Evolutionary conservation across 495 filamentous ascomycete genomes (phyloP).

Genomic region (Penicillium subrubescens): DNA sequence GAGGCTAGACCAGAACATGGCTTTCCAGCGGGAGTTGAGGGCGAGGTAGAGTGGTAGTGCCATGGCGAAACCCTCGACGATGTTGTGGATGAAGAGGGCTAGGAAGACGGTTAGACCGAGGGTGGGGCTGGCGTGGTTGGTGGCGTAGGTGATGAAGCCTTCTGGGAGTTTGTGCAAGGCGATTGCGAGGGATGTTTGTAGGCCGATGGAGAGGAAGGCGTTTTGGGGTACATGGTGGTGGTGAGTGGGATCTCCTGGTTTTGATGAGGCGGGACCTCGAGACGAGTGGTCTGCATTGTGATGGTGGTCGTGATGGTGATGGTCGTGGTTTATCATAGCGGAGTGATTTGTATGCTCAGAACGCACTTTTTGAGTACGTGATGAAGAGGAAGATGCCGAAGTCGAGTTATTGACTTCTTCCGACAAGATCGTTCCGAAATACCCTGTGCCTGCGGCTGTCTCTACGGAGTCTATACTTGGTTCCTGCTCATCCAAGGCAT

Average conservation of each 20-base stretch:
- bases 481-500: not conserved
- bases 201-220: conserved; percentile 86
- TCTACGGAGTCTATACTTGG: conserved; percentile 5
- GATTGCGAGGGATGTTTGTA: conserved; percentile 93
- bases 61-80: conserved; percentile 94
- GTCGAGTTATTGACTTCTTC: conserved; percentile 15
- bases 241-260: conserved; percentile 55
- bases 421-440: conserved; percentile 18
- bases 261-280: conserved; percentile 24
- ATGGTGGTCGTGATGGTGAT: conserved; percentile 8
- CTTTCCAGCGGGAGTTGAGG: conserved; percentile 69
- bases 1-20: conserved; percentile 81
- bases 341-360: conserved; percentile 5
- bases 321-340: not conserved
- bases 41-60: conserved; percentile 90
- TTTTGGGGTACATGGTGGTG: conserved; percentile 98
- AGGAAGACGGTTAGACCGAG: conserved; percentile 92
- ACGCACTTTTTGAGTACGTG: conserved; percentile 7
- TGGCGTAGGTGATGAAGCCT: conserved; percentile 97
- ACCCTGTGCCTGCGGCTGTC: conserved; percentile 11
- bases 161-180: conserved; percentile 96
- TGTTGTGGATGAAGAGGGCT: conserved; percentile 96
- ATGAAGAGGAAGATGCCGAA: conserved; percentile 18
- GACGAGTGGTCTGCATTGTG: conserved; percentile 22
- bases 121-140: conserved; percentile 88